These are phyloP conservation scores for Chlamydomonas incerta DNA, from an alignment of 139 green algal species.

Conservation along the genomic window DNA sequence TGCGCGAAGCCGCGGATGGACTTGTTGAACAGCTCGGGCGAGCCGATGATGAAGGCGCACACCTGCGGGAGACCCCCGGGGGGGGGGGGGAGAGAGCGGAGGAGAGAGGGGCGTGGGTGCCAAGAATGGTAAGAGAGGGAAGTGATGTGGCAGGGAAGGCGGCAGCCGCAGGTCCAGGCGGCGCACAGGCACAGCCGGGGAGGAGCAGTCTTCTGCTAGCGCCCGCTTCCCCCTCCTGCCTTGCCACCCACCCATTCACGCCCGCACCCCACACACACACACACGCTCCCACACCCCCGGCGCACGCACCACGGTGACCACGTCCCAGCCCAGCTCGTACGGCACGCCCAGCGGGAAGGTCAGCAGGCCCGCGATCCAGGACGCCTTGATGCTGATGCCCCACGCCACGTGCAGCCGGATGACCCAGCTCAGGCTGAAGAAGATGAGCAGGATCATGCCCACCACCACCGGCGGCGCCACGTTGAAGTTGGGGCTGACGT, in stretches of 20 bases:
- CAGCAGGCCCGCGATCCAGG: neutral
- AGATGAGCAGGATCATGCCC: constrained; percentile 21
- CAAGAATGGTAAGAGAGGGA: too few species aligned
- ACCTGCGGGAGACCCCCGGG: too few species aligned
- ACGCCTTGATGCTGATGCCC: neutral
- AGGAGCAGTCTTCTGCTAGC: too few species aligned
- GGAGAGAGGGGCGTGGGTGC: too few species aligned
- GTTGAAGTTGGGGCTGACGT: neutral
- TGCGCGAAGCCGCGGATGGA: neutral
- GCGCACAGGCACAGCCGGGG: too few species aligned
- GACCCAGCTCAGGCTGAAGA: constrained; percentile 7
- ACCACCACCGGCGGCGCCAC: constrained; percentile 10
- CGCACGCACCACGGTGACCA: neutral
- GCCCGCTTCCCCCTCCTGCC: too few species aligned
- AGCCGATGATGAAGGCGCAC: too few species aligned
- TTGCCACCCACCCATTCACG: too few species aligned
- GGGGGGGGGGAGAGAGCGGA: too few species aligned
- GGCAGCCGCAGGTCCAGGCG: too few species aligned
- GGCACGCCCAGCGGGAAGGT: constrained; percentile 12
- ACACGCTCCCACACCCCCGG: neutral
- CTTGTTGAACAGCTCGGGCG: neutral
- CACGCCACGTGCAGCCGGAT: constrained; percentile 37
- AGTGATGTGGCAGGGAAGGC: too few species aligned
- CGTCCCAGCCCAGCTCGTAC: constrained; percentile 37
- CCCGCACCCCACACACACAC: too few species aligned